Evolutionary conservation across 1,284 basidiomycete species (phyloP).

Genomic region (Ustilago xerochloae): DNA sequence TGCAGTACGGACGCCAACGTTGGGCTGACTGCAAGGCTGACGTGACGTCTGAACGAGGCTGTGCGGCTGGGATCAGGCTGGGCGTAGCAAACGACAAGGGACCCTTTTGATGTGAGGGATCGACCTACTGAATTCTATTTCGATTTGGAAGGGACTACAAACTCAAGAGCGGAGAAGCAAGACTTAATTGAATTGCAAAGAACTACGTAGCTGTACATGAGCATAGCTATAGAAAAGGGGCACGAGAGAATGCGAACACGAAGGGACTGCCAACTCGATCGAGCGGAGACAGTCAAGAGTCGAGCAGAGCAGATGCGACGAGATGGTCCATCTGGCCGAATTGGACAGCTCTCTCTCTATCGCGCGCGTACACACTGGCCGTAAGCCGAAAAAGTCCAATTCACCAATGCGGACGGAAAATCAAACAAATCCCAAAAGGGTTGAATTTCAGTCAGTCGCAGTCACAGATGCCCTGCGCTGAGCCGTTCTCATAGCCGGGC

Average conservation of each 20-base stretch:
- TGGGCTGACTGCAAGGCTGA: background rate
- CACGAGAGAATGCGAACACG: background rate
- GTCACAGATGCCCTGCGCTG: background rate
- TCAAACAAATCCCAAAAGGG: constrained; percentile 1
- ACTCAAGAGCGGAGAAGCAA: background rate
- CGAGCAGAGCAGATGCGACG: too few relatives aligned
- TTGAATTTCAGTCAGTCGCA: background rate
- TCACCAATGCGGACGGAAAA: constrained; percentile 24
- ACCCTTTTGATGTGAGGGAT: background rate
- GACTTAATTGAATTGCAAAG: background rate
- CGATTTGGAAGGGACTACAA: background rate
- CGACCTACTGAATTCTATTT: background rate
- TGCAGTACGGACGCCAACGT: background rate
- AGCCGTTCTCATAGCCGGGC: constrained; percentile 1
- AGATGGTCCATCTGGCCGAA: too few relatives aligned
- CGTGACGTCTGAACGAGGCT: background rate
- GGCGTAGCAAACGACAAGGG: background rate
- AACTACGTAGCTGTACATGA: constrained; percentile 12
- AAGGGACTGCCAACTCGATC: too few relatives aligned
- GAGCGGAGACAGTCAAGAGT: too few relatives aligned
- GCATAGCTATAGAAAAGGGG: background rate
- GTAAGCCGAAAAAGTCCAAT: background rate
- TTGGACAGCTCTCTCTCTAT: too few relatives aligned
- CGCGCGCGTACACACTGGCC: too few relatives aligned
- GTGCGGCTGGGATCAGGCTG: too few relatives aligned